Evolutionary conservation across 2,329 filamentous ascomycete species (phyloP), one percentile per base, ranked within the genome.

Genomic region (Sporothrix brasiliensis): DNA sequence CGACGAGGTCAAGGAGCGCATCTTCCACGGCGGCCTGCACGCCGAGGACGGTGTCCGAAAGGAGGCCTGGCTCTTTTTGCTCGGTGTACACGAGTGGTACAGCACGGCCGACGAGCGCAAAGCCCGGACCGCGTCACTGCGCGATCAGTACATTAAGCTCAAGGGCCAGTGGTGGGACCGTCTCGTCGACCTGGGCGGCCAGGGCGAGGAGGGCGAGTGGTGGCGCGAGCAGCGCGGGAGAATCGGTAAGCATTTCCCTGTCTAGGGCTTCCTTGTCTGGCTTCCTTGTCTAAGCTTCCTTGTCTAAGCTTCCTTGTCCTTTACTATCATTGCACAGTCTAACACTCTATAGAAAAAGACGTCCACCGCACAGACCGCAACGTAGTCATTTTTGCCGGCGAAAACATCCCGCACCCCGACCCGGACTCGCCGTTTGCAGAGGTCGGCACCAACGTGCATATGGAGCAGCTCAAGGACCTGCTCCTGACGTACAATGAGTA

Each of bases 391-490:
- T 99, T 99, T 78, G 91, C 92, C 10, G 95, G 95, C 73, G 95
- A 99, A 80, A 95, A 98, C 77, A 96, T 93, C 53, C 94, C 95
- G 9, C 95, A 99, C 77, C 96, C 95, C 0, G 95, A 99, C 76
- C 95, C 95, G 0, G 92, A 94, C 73, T 98, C 94, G 0, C 94
- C 95, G 0, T 99, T 98, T 79, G 92, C 94, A 14, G 92, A 94
- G 58, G 88, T 90, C 4, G 95, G 95, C 73, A 99, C 95, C 61
- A 99, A 99, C 76, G 94, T 97, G 6, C 95, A 99, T 79, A 87
- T 99, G 73, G 95, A 99, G 80, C 95, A 99, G 82, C 92, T 99
- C 88, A 99, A 99, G 81, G 95, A 99, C 79, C 97, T 99, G 92
- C 89, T 99, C 0, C 86, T 99, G 21, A 98, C 95, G 0, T 99